Percentiles rank a stretch among this genome's conserved stretches.
phyloP scores from a whole-genome alignment of 441 rosid genomes.

The Populus hybrid region DNA sequence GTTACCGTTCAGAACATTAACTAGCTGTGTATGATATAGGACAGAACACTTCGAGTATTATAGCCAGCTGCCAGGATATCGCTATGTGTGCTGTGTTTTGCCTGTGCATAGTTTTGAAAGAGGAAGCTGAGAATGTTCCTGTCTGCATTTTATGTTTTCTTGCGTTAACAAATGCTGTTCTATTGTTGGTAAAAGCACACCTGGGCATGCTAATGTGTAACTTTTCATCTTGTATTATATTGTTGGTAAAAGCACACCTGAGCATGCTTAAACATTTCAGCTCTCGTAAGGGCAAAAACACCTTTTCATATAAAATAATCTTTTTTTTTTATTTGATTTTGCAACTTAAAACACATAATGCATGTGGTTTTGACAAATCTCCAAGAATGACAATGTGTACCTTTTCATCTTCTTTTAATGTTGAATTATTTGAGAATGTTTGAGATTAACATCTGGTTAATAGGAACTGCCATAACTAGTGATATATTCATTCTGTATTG shows the following conservation, averaged over 20 bases:
- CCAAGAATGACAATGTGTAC: background rate
- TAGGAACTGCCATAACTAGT: background rate
- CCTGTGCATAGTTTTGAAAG: background rate
- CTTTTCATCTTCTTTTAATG: background rate
- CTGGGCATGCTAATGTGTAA: no score
- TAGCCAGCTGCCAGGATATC: background rate
- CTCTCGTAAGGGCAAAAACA: background rate
- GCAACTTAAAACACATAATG: no score
- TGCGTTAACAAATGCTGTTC: background rate
- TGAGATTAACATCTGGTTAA: background rate
- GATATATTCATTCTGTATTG: background rate
- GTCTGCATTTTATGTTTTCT: background rate
- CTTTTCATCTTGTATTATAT: no score
- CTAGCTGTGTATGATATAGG: background rate
- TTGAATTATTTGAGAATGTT: background rate
- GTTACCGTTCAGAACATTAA: background rate
- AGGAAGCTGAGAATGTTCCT: background rate
- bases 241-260: background rate
- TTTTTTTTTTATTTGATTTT: no score
- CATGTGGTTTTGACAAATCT: no score
- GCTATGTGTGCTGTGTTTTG: background rate
- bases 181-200: background rate
- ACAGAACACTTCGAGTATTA: background rate
- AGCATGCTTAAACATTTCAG: background rate
- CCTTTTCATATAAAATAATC: background rate